Evolutionary conservation across 1,139 yeast species (phyloP), one percentile per base, ranked within the genome.

Genomic region (Geotrichum bryndzae): DNA sequence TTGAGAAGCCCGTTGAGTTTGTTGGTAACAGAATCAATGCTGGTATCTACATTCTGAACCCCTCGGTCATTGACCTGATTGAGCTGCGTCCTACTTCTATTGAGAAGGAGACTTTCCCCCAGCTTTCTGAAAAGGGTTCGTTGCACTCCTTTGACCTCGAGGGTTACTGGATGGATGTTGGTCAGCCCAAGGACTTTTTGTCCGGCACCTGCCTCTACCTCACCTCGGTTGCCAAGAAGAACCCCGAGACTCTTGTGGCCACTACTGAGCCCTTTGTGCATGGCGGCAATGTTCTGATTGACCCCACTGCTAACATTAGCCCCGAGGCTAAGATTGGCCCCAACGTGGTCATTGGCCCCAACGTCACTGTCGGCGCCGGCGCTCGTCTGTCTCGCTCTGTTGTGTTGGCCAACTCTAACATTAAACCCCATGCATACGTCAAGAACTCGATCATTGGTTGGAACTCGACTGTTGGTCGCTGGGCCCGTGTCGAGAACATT

Each of bases 101-200:
- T 73, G 99, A 95, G 84, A 92, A 92, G 88, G 99, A 95, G 84
- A 92, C 97, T 71, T 95, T 95, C 97, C 99, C 99, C 73, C 81
- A 82, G 73, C 85, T 95, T 73, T 97, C 95, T 69, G 95, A 88
- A 78, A 82, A 87, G 76, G 92, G 88, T 74, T 84, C 89, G 67
- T 83, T 95, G 73, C 96, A 87, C 84, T 91, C 98, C 63, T 95
- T 90, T 75, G 99, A 95, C 78, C 86, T 95, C 75, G 97, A 94
- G 81, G 99, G 99, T 68, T 95, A 86, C 89, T 95, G 99, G 99
- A 95, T 95, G 99, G 99, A 95, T 78, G 97, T 95, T 71, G 99
- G 99, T 78, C 99, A 95, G 83, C 99, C 99, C 83, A 94, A 94
- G 85, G 99, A 95, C 80, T 95, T 91, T 86, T 82, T 95, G 72